Conservation (phyloP, 2,329 filamentous ascomycete genomes). For the Exophiala sp. region DNA sequence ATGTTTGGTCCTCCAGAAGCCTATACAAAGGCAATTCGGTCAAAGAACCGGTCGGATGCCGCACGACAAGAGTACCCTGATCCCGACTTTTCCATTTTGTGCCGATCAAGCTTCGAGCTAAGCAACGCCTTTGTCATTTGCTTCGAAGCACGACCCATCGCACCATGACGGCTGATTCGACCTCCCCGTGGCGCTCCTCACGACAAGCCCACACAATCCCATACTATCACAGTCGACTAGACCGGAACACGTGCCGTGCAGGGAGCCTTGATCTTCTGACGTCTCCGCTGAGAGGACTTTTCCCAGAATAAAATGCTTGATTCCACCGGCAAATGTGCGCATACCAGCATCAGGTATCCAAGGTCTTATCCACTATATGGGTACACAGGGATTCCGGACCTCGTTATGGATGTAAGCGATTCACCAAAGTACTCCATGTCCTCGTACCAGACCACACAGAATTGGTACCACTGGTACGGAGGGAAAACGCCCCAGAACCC, state of each 20-base stretch:
- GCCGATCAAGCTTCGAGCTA: not conserved
- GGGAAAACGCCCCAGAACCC: not conserved
- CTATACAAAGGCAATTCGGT: not conserved
- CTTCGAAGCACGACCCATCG: not conserved
- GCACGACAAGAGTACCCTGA: not conserved
- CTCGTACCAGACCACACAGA: not conserved
- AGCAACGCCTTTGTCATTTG: not conserved
- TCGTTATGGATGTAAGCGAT: too few relatives aligned
- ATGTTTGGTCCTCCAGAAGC: too few relatives aligned
- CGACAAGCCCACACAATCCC: not conserved
- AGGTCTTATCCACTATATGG: not conserved
- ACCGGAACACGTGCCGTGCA: not conserved
- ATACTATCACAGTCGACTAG: not conserved
- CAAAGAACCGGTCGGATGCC: not conserved
- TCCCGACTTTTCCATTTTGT: not conserved
- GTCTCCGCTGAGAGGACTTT: not conserved
- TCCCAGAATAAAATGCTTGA: too few relatives aligned
- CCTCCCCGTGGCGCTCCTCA: not conserved
- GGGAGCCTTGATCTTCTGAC: not conserved
- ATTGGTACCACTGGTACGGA: not conserved
- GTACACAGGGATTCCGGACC: too few relatives aligned
- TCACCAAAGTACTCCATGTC: not conserved
- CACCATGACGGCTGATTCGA: not conserved
- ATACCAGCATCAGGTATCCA: not conserved
- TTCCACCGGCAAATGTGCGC: too few relatives aligned